Conservation (phyloP, 768 basidiomycete genomes). For the Boletus bicolor region DNA sequence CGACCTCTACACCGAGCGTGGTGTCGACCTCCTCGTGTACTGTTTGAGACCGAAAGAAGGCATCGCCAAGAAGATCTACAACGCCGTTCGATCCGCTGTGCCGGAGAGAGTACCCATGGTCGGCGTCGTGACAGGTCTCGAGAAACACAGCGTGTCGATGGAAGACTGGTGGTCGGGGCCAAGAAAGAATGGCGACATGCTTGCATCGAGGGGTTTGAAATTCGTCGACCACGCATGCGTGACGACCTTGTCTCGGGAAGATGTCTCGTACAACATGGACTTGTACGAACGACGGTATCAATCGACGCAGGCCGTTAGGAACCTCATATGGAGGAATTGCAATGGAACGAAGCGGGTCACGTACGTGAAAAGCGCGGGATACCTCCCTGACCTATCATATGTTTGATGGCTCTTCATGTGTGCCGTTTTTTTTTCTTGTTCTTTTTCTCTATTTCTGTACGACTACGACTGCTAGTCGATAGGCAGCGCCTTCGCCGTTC, state of each 20-base stretch:
- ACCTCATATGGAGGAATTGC: slow-evolving; percentile 30
- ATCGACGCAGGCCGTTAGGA: slow-evolving; percentile 24
- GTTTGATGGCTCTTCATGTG: background rate
- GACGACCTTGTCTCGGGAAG: slow-evolving; percentile 35
- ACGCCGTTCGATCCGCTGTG: slow-evolving; percentile 24
- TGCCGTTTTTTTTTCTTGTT: background rate
- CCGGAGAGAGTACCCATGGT: slow-evolving; percentile 38
- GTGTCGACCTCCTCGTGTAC: slow-evolving; percentile 31
- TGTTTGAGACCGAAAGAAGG: slow-evolving; percentile 30
- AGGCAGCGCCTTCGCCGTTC: slow-evolving; percentile 18
- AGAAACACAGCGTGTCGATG: slow-evolving; percentile 32
- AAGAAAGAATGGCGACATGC: slow-evolving; percentile 32
- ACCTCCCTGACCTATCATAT: slow-evolving; percentile 27
- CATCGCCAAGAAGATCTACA: slow-evolving; percentile 27
- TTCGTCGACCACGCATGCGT: slow-evolving; percentile 43
- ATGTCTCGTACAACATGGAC: slow-evolving; percentile 32
- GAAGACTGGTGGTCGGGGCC: slow-evolving; percentile 33
- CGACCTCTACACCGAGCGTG: slow-evolving; percentile 30
- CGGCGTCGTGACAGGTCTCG: slow-evolving; percentile 36
- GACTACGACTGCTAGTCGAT: slow-evolving; percentile 10
- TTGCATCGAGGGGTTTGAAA: slow-evolving; percentile 32
- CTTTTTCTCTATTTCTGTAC: slow-evolving; percentile 11
- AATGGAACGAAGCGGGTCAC: slow-evolving; percentile 30
- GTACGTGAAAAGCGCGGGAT: slow-evolving; percentile 30
- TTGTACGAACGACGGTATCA: slow-evolving; percentile 32